Percentiles rank a stretch among this genome's conserved stretches.
Evolutionary conservation across 257 asterid species (phyloP).

Genomic region (Fraxinus anomala): DNA sequence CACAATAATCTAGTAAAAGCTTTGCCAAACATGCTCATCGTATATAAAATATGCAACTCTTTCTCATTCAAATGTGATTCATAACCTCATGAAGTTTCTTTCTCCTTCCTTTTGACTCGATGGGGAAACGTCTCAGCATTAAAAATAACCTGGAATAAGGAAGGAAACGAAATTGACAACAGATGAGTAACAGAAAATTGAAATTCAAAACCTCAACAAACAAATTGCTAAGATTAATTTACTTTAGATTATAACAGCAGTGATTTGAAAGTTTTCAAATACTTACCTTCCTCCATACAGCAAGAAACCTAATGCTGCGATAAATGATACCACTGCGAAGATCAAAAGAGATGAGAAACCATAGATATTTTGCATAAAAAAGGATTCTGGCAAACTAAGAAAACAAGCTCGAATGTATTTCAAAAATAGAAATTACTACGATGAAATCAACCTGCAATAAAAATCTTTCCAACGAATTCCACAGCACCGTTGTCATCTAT

Average conservation of each 20-base stretch:
- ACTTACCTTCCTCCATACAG: slow-evolving; percentile 92
- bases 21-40: too few relatives aligned
- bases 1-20: too few relatives aligned
- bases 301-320: slow-evolving; percentile 90
- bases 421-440: slow-evolving; percentile 19
- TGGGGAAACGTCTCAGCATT: slow-evolving; percentile 91
- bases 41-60: neutral
- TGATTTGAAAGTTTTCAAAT: slow-evolving; percentile 13
- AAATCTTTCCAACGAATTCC: slow-evolving; percentile 79
- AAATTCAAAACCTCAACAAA: slow-evolving; percentile 11
- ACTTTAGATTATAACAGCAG: slow-evolving; percentile 13
- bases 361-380: slow-evolving; percentile 25
- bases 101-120: slow-evolving; percentile 95
- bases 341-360: slow-evolving; percentile 33
- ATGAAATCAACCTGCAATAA: slow-evolving; percentile 70
- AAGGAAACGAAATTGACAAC: slow-evolving; percentile 17
- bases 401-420: slow-evolving; percentile 18
- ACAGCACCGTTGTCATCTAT: slow-evolving; percentile 59
- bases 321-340: slow-evolving; percentile 76
- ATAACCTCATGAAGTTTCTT: slow-evolving; percentile 93
- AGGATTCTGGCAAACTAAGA: slow-evolving; percentile 16
- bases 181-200: neutral
- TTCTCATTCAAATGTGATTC: slow-evolving; percentile 19
- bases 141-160: slow-evolving; percentile 63
- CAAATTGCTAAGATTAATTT: slow-evolving; percentile 11